Evolutionary conservation across 1,284 basidiomycete species (phyloP).

Genomic region (Microbotryum intermedium): DNA sequence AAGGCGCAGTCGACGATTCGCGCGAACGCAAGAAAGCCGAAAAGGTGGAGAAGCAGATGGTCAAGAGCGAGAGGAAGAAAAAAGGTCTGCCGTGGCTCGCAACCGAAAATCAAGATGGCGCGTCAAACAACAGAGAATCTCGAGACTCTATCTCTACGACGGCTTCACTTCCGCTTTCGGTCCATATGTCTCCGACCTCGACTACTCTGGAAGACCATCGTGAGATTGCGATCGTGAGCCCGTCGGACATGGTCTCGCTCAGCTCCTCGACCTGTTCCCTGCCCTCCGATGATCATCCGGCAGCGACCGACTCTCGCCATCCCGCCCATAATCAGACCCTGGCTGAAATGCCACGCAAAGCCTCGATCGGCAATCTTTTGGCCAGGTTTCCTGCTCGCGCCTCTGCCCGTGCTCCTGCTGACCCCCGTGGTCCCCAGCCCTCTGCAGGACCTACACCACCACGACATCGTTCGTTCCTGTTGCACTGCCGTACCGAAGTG

Average conservation of each 20-base stretch:
- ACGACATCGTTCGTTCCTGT: conserved; percentile 57
- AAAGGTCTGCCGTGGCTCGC: not conserved
- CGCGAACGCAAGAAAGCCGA: conserved; percentile 58
- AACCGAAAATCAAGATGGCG: too few species aligned
- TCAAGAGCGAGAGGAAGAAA: conserved; percentile 48
- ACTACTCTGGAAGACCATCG: too few species aligned
- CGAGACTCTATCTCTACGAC: too few species aligned
- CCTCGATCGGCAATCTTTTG: conserved; percentile 17
- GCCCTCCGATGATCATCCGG: not conserved
- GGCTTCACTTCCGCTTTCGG: too few species aligned
- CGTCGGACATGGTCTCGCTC: too few species aligned
- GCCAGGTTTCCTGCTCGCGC: not conserved
- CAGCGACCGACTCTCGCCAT: not conserved
- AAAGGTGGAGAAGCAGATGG: conserved; percentile 74
- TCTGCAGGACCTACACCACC: not conserved
- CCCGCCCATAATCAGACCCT: not conserved
- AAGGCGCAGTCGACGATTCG: conserved; percentile 68
- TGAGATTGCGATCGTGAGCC: too few species aligned
- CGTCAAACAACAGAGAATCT: too few species aligned
- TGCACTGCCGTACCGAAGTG: conserved; percentile 48
- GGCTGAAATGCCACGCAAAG: conserved; percentile 9
- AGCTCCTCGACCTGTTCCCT: not conserved
- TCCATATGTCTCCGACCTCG: too few species aligned
- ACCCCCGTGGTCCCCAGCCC: not conserved
- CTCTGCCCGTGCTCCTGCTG: not conserved